Evolutionary conservation across 2,329 filamentous ascomycete genomes (phyloP), one percentile per base, ranked within the genome.

Genomic region (Phialophora verrucosa): DNA sequence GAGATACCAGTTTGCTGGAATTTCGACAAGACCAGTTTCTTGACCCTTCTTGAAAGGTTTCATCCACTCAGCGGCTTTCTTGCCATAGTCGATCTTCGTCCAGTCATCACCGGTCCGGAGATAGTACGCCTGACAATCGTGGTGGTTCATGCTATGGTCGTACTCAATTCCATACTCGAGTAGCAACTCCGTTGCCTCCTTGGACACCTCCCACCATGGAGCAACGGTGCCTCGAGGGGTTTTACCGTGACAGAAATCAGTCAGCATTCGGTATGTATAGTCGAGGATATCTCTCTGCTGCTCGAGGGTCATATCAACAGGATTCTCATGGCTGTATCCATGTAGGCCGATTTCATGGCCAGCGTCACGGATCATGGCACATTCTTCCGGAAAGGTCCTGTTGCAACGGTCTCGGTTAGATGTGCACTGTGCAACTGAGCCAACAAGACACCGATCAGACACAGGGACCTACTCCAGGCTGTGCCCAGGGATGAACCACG

Each of bases 231-330:
- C 90, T 0, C 89, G 81, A 0, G 91, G 91, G 0, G 90, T 88
- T 77, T 92, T 92, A 27, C 70, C 70, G 38, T 60, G 32, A 64
- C 85, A 86, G 76, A 94, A 93, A 0, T 91, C 87, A 0, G 87
- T 91, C 38, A 93, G 82, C 79, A 92, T 82, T 29, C 83, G 84
- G 77, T 88, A 92, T 2, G 90, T 91, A 78, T 93, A 92, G 74
- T 92, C 90, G n/a, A 94, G 83, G n/a, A 93, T 88, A 63, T 91
- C 89, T 17, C 84, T 84, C 76, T 93, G 90, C 78, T 93, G 90
- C 74, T 92, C 90, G 1, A 90, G 75, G 0, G 84, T 90, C 89
- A 92, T 91, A 63, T 88, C 85, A 0, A 82, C 83, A 0, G 90
- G 89, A 71, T 92, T 92, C 74, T 92, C 90, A 73, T 92, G 89